Conservation (phyloP, 768 basidiomycete species). For the Tulasnella sp. region DNA sequence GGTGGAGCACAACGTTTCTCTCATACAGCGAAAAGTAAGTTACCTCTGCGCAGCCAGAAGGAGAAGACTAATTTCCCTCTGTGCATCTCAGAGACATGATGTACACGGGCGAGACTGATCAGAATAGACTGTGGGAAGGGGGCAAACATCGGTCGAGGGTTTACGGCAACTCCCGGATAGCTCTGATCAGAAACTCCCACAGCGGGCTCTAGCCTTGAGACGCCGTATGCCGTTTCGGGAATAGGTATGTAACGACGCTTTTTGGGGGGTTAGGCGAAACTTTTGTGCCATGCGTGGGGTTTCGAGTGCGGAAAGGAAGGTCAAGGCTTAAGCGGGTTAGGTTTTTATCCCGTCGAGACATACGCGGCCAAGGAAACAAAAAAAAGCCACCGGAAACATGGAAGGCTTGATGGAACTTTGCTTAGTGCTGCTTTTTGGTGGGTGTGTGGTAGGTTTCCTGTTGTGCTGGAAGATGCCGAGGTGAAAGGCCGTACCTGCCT, state of each 20-base stretch:
- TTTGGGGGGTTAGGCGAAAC: background rate
- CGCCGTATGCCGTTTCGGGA: background rate
- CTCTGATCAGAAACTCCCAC: background rate
- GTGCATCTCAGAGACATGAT: background rate
- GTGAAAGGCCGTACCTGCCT: too few species aligned
- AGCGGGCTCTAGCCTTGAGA: background rate
- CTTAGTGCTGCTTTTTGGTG: too few species aligned
- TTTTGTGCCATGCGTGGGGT: too few species aligned
- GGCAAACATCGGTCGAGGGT: too few species aligned
- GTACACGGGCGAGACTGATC: background rate
- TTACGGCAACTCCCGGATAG: background rate
- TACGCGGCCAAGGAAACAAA: background rate
- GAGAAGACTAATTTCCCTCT: background rate
- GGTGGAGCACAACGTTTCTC: too few species aligned
- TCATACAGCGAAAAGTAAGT: background rate
- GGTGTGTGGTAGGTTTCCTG: background rate
- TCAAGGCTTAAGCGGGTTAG: background rate
- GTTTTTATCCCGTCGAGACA: background rate
- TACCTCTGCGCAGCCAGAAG: background rate
- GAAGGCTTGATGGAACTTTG: background rate
- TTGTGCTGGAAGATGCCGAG: background rate
- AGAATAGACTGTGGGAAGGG: background rate
- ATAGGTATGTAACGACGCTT: background rate
- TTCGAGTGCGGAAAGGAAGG: background rate
- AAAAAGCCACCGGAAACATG: background rate